phyloP scores from a whole-genome alignment of 2,329 filamentous ascomycete species.

The Aureobasidium leucospermi region DNA sequence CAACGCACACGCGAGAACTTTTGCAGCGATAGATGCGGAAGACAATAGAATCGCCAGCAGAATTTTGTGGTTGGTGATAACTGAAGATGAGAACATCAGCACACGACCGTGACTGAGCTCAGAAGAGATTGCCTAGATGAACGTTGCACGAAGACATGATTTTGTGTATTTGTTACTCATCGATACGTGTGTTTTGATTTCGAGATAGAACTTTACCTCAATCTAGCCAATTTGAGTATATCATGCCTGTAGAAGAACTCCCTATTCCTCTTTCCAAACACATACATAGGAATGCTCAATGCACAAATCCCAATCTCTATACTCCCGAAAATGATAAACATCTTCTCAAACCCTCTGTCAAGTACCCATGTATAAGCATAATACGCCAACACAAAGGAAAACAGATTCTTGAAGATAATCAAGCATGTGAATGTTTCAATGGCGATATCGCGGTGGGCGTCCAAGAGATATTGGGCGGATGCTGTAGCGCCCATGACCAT shows the following conservation, averaged over 20 bases:
- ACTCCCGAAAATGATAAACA: slow-evolving; percentile 9
- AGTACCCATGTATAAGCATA: slow-evolving; percentile 10
- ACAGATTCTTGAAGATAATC: slow-evolving; percentile 91
- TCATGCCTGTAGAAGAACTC: slow-evolving; percentile 9
- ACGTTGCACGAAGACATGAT: no score
- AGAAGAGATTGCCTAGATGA: no score
- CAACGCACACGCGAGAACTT: no score
- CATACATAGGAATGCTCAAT: slow-evolving; percentile 5
- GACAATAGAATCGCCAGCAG: no score
- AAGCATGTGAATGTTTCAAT: slow-evolving; percentile 86
- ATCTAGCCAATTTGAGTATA: background rate
- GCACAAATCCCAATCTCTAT: slow-evolving; percentile 5
- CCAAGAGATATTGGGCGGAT: slow-evolving; percentile 79
- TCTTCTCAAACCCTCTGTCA: background rate
- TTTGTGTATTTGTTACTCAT: no score
- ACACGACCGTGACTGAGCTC: no score
- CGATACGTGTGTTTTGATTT: no score
- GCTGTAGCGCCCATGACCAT: slow-evolving; percentile 91
- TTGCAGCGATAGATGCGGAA: no score
- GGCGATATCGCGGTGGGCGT: slow-evolving; percentile 79
- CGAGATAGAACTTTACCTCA: background rate
- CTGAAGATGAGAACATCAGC: no score
- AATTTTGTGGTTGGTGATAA: no score
- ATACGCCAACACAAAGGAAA: slow-evolving; percentile 71
- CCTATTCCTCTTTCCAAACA: slow-evolving; percentile 10